A percentile compares a stretch with the other conserved stretches of the same genome.
These are phyloP conservation scores for Beauveria sp. DNA, from an alignment of 2,329 filamentous ascomycete genomes.

Conservation along the genomic window DNA sequence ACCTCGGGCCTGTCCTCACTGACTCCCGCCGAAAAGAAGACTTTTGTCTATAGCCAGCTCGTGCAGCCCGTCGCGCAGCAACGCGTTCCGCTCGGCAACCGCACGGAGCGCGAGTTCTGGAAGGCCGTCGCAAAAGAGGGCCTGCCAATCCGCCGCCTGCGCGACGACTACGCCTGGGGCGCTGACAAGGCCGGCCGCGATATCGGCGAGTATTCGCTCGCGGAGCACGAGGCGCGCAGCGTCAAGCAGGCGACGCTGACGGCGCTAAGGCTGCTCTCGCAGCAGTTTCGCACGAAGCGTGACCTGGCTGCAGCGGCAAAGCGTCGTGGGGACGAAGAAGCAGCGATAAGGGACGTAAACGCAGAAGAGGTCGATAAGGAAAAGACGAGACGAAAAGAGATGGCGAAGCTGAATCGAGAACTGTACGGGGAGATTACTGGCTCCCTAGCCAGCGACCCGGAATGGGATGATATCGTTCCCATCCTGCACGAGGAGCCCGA, in stretches of 20 bases:
- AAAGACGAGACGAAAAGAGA: conserved; percentile 38
- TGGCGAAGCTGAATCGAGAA: conserved; percentile 42
- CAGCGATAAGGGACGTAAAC: conserved; percentile 18
- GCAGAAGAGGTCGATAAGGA: conserved; percentile 39
- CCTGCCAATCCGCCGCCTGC: conserved; percentile 39
- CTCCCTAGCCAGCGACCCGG: conserved; percentile 51
- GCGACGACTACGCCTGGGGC: conserved; percentile 39
- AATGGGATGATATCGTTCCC: conserved; percentile 78
- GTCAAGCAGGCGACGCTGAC: conserved; percentile 35
- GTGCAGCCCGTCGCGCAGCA: conserved; percentile 33
- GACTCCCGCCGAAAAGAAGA: conserved; percentile 39
- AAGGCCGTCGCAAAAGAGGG: conserved; percentile 45
- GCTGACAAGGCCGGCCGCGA: conserved; percentile 41
- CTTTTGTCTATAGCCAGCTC: conserved; percentile 39
- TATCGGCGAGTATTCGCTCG: conserved; percentile 38
- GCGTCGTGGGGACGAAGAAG: conserved; percentile 13
- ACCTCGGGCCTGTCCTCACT: conserved; percentile 38
- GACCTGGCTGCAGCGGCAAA: conserved; percentile 18
- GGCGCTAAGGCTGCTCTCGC: conserved; percentile 35
- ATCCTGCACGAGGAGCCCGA: conserved; percentile 79
- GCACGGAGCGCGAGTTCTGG: conserved; percentile 51
- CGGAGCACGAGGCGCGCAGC: conserved; percentile 36
- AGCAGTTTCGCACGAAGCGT: conserved; percentile 34
- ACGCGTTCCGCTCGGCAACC: conserved; percentile 30
- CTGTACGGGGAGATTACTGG: conserved; percentile 44